Conservation (phyloP, 257 asterid species). For the Ilex asprella region DNA sequence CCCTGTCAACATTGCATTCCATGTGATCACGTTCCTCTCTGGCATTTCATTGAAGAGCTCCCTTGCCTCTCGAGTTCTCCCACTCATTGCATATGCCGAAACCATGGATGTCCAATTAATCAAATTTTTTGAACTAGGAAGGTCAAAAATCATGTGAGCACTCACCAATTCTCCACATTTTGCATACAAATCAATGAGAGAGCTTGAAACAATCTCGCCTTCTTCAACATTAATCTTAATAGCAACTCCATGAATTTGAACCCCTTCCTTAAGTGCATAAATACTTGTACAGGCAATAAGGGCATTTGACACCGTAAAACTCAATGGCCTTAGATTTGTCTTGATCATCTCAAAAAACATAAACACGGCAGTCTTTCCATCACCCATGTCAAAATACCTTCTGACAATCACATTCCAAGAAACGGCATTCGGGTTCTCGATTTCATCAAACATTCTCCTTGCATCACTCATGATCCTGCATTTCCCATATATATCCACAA, state of each 20-base stretch:
- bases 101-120: conserved; percentile 57
- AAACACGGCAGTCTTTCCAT: conserved; percentile 42
- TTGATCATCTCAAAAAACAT: conserved; percentile 58
- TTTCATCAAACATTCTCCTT: conserved; percentile 69
- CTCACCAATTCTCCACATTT: conserved; percentile 58
- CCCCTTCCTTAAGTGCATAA: conserved; percentile 43
- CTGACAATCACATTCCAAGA: conserved; percentile 88
- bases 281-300: conserved; percentile 60
- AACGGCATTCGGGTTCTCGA: conserved; percentile 50
- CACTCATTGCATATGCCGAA: conserved; percentile 47
- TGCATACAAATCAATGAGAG: conserved; percentile 54
- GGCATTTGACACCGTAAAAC: conserved; percentile 64
- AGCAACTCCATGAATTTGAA: conserved; percentile 64
- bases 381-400: conserved; percentile 68
- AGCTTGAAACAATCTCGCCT: conserved; percentile 53
- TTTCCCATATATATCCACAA: conserved; percentile 78
- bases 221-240: conserved; percentile 41
- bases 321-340: conserved; percentile 45
- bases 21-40: conserved; percentile 47
- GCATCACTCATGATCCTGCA: conserved; percentile 61
- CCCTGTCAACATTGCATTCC: conserved; percentile 82
- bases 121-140: conserved; percentile 40
- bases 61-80: conserved; percentile 46
- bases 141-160: conserved; percentile 43
- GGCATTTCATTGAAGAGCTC: conserved; percentile 62